phyloP scores from a whole-genome alignment of 2,329 filamentous ascomycete genomes.

The Bimuria novae-zelandiae region DNA sequence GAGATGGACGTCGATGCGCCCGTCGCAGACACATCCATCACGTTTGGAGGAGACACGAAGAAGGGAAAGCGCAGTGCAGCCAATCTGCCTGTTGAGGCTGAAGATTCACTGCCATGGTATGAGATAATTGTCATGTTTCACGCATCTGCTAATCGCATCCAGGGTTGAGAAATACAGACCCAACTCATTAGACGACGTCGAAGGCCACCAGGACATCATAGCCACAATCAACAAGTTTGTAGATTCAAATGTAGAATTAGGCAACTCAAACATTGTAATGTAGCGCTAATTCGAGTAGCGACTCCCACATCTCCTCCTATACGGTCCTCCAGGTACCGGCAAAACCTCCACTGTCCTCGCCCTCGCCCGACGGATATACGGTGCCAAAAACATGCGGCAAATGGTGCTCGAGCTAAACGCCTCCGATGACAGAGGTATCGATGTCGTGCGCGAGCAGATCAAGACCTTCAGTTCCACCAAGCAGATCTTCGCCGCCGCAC shows the following conservation, averaged over 20 bases:
- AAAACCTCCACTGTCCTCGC: constrained; percentile 97
- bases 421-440: constrained; percentile 95
- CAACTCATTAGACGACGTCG: constrained; percentile 85
- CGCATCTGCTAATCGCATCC: constrained; percentile 7
- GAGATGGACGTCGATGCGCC: constrained; percentile 70
- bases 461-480: constrained; percentile 99
- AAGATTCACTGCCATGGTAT: constrained; percentile 92
- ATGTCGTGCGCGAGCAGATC: constrained; percentile 95
- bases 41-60: constrained; percentile 75
- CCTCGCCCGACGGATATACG: constrained; percentile 91
- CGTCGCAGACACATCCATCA: constrained; percentile 55
- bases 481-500: constrained; percentile 83
- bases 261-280: no score
- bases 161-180: constrained; percentile 98
- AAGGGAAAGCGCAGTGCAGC: constrained; percentile 93
- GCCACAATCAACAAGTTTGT: constrained; percentile 98
- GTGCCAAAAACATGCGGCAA: constrained; percentile 87
- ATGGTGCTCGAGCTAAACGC: constrained; percentile 99
- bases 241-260: constrained; percentile 80
- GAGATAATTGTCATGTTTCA: accelerated
- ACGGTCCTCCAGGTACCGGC: constrained; percentile 93
- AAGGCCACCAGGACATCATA: constrained; percentile 95
- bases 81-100: constrained; percentile 90
- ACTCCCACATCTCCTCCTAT: constrained; percentile 92
- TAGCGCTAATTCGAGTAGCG: constrained; percentile 54